These are phyloP conservation scores for Arthrobotrys iridis DNA, from an alignment of 2,329 filamentous ascomycete species.

Conservation along the genomic window DNA sequence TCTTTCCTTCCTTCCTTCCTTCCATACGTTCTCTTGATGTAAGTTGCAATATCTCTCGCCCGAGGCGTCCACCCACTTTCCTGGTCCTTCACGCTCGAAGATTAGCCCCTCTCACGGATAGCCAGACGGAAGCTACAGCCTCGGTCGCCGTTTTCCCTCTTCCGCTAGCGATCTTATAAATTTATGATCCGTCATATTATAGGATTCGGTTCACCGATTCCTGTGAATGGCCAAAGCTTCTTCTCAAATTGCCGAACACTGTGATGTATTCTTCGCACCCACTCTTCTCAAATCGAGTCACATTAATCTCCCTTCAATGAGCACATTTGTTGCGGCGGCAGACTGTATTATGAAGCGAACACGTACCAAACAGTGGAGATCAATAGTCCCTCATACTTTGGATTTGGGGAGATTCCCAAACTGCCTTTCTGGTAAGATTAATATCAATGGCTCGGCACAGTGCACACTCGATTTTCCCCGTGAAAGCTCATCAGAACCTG, in stretches of 20 bases:
- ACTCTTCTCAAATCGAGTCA: neutral
- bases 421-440: constrained; percentile 3
- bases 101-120: neutral
- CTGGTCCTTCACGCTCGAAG: neutral
- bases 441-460: constrained; percentile 3
- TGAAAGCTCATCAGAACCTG: neutral
- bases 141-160: constrained; percentile 32
- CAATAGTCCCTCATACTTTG: constrained; percentile 1
- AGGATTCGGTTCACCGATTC: constrained; percentile 51
- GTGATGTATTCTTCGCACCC: neutral
- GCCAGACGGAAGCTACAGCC: constrained; percentile 10
- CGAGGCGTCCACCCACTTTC: constrained; percentile 23
- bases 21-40: neutral
- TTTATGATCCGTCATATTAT: constrained; percentile 54
- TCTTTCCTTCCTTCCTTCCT: no score
- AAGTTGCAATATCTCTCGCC: constrained; percentile 8
- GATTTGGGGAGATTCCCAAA: constrained; percentile 7
- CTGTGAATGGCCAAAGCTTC: constrained; percentile 44
- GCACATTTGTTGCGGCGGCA: neutral
- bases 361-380: constrained; percentile 5
- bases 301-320: neutral
- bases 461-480: neutral
- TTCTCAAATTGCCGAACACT: constrained; percentile 20
- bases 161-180: constrained; percentile 49
- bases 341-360: neutral